Conservation (phyloP, 371 early-diverging fungal genomes). For the Funneliformis caledonium region DNA sequence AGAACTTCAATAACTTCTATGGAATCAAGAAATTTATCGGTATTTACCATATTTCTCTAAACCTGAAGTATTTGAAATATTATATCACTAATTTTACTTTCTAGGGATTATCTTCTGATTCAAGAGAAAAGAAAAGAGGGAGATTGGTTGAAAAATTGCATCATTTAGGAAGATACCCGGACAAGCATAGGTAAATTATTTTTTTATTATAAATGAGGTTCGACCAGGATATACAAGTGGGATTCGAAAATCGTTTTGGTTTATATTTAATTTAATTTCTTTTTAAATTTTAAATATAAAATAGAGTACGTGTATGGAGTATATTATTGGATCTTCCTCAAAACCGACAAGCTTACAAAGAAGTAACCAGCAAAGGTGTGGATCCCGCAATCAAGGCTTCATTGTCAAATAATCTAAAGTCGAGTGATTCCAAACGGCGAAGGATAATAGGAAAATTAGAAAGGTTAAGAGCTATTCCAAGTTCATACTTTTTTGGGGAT, state of each 20-base stretch:
- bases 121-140: slow-evolving; percentile 17
- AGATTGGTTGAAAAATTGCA: slow-evolving; percentile 15
- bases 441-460: neutral
- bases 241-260: neutral
- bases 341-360: slow-evolving; percentile 18
- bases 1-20: neutral
- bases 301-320: slow-evolving; percentile 21
- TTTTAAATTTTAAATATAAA: neutral
- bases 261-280: neutral
- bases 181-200: neutral
- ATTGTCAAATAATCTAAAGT: neutral
- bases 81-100: slow-evolving; percentile 2
- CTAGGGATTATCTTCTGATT: slow-evolving; percentile 5
- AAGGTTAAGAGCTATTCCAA: neutral
- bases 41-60: neutral
- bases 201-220: no score
- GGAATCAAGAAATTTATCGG: neutral
- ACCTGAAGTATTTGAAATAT: neutral
- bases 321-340: slow-evolving; percentile 4
- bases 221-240: no score
- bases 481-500: neutral
- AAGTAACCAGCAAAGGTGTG: neutral
- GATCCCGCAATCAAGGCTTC: neutral
- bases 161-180: slow-evolving; percentile 11
- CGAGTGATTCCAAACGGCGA: neutral